These are phyloP conservation scores for Oxyria digyna DNA, from an alignment of 148 eudicot species.

Conservation along the genomic window DNA sequence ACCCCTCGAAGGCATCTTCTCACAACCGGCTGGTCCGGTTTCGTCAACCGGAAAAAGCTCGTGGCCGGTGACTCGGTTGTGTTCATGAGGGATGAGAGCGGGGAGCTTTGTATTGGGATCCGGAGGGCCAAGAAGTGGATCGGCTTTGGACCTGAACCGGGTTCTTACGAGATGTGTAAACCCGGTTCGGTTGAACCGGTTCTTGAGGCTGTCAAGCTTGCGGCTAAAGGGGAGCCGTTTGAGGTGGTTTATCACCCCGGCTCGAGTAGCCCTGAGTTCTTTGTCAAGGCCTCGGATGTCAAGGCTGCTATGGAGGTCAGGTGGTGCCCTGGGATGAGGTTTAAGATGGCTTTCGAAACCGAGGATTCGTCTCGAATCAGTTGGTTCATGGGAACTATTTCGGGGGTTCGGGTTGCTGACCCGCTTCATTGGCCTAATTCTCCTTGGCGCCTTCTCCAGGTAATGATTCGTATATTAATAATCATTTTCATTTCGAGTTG, in stretches of 20 bases:
- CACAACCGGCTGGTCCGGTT: slow-evolving; percentile 91
- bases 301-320: slow-evolving; percentile 60
- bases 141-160: slow-evolving; percentile 37
- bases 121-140: slow-evolving; percentile 70
- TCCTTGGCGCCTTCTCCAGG: slow-evolving; percentile 95
- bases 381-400: slow-evolving; percentile 97
- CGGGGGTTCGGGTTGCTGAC: slow-evolving; percentile 69
- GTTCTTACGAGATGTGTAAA: background rate
- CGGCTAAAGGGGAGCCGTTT: slow-evolving; percentile 59
- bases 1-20: slow-evolving; percentile 85
- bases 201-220: slow-evolving; percentile 44
- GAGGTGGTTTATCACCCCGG: slow-evolving; percentile 92
- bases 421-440: slow-evolving; percentile 83
- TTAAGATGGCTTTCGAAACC: slow-evolving; percentile 97
- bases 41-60: slow-evolving; percentile 84
- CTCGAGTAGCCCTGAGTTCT: slow-evolving; percentile 80
- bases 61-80: slow-evolving; percentile 91
- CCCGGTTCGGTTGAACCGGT: slow-evolving; percentile 27
- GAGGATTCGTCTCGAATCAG: slow-evolving; percentile 97
- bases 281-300: slow-evolving; percentile 60
- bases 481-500: too few relatives aligned
- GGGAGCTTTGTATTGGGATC: slow-evolving; percentile 83
- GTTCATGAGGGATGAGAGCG: slow-evolving; percentile 65
- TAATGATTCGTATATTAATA: too few relatives aligned
- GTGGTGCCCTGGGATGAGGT: slow-evolving; percentile 91